Conservation (phyloP, 805 yeast species). For the Naumovozyma dairenensis region DNA sequence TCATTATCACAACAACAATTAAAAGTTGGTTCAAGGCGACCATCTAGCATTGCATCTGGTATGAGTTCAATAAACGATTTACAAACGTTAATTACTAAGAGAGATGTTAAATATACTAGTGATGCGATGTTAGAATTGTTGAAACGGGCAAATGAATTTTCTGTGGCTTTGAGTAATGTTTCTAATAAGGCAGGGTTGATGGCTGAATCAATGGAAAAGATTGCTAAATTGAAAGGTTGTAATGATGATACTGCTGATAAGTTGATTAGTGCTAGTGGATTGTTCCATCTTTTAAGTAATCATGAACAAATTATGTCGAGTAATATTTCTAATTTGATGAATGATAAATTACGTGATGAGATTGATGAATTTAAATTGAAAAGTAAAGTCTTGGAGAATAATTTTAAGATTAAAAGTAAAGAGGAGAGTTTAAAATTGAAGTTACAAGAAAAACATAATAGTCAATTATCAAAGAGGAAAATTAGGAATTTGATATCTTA, state of each 20-base stretch:
- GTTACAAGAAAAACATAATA: slow-evolving; percentile 51
- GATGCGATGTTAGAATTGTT: slow-evolving; percentile 41
- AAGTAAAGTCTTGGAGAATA: slow-evolving; percentile 39
- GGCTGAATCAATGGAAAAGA: slow-evolving; percentile 58
- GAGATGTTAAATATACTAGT: slow-evolving; percentile 45
- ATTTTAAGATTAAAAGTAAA: slow-evolving; percentile 45
- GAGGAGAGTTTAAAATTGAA: slow-evolving; percentile 44
- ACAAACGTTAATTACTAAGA: slow-evolving; percentile 49
- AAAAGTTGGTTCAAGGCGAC: slow-evolving; percentile 6
- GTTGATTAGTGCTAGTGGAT: slow-evolving; percentile 60
- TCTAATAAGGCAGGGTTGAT: slow-evolving; percentile 58
- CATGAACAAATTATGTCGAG: slow-evolving; percentile 64
- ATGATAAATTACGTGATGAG: slow-evolving; percentile 40
- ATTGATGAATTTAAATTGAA: slow-evolving; percentile 36
- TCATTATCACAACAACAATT: neutral
- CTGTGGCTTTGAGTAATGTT: slow-evolving; percentile 26
- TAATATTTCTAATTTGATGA: slow-evolving; percentile 45
- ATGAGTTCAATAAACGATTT: slow-evolving; percentile 48
- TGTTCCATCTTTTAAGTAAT: slow-evolving; percentile 66
- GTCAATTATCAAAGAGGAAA: slow-evolving; percentile 46
- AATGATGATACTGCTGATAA: slow-evolving; percentile 49
- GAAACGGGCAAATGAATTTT: slow-evolving; percentile 39
- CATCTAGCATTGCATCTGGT: slow-evolving; percentile 36
- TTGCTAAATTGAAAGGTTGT: slow-evolving; percentile 54
- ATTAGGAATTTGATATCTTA: slow-evolving; percentile 60